Conservation (phyloP, 139 green algal species). For the Coelastrella sp. region DNA sequence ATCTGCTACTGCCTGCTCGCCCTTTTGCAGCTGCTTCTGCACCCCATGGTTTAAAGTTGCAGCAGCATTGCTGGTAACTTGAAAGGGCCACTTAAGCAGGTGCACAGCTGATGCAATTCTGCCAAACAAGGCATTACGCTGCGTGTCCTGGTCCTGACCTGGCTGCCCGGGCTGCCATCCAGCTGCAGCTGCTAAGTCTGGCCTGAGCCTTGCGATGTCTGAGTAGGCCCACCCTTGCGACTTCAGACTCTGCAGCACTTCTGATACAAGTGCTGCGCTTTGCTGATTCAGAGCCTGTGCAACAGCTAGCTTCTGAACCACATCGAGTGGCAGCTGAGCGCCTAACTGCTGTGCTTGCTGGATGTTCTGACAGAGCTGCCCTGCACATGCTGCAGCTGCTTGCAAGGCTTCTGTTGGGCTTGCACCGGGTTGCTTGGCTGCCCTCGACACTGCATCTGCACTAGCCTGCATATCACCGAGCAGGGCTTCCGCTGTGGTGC, state of each 20-base stretch:
- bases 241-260: constrained; percentile 49
- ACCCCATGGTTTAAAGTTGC: background rate
- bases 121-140: background rate
- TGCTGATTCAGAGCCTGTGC: constrained; percentile 26
- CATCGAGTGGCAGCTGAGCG: background rate
- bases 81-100: background rate
- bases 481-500: background rate
- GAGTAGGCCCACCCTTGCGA: constrained; percentile 49
- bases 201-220: background rate
- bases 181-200: background rate
- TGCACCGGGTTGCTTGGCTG: background rate
- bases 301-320: constrained; percentile 22
- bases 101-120: background rate
- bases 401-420: background rate
- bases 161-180: constrained; percentile 1
- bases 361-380: background rate
- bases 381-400: constrained; percentile 35
- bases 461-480: background rate
- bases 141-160: background rate
- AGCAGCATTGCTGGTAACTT: background rate
- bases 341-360: constrained; percentile 1
- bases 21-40: background rate
- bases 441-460: background rate
- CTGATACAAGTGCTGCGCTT: background rate
- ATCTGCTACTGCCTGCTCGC: constrained; percentile 33